These are phyloP conservation scores for Starmerella bombicola DNA, from an alignment of 805 yeast species.

Conservation along the genomic window DNA sequence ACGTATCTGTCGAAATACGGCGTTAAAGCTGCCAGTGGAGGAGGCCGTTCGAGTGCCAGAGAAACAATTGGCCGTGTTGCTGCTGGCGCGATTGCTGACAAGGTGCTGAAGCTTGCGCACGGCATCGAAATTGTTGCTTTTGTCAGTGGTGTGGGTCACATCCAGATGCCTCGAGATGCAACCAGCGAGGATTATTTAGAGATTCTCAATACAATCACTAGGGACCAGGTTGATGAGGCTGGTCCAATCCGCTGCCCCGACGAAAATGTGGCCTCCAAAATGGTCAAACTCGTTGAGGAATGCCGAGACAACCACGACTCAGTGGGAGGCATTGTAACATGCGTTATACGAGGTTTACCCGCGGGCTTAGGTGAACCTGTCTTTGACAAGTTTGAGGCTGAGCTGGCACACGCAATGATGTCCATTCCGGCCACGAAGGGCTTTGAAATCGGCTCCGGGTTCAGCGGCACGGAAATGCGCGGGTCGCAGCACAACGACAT, in stretches of 20 bases:
- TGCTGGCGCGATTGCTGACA: constrained; percentile 97
- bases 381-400: constrained; percentile 91
- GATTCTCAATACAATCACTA: constrained; percentile 60
- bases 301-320: constrained; percentile 81
- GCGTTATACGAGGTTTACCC: constrained; percentile 90
- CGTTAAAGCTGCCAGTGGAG: constrained; percentile 86
- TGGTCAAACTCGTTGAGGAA: constrained; percentile 78
- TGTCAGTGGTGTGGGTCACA: constrained; percentile 81
- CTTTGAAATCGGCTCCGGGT: constrained; percentile 95
- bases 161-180: constrained; percentile 65
- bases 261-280: constrained; percentile 49
- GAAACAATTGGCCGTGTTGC: constrained; percentile 99
- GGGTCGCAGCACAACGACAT: constrained; percentile 93
- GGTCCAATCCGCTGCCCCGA: constrained; percentile 96
- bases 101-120: constrained; percentile 61
- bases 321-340: constrained; percentile 95
- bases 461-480: constrained; percentile 74
- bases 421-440: constrained; percentile 98
- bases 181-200: constrained; percentile 51
- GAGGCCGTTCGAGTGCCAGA: constrained; percentile 94
- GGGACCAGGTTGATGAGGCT: constrained; percentile 74
- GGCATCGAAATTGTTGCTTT: constrained; percentile 92
- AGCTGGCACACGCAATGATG: constrained; percentile 93
- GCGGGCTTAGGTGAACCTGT: constrained; percentile 97
- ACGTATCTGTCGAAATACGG: constrained; percentile 88